Conservation (phyloP, 2,329 filamentous ascomycete genomes). For the Botryotinia calthae region DNA sequence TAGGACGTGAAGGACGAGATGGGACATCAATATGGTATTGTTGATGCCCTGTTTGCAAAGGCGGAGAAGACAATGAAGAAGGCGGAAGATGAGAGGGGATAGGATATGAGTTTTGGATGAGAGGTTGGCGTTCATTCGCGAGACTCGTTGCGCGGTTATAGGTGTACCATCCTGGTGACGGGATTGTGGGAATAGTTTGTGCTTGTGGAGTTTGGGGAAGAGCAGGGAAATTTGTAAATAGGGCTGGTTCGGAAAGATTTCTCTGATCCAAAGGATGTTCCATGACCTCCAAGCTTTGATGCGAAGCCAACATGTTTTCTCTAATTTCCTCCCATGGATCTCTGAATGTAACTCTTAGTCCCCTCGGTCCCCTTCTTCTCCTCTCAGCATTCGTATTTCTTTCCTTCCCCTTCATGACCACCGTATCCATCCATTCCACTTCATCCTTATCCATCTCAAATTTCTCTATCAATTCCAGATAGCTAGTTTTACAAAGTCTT, state of each 20-base stretch:
- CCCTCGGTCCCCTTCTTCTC: background rate
- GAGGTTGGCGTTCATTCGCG: background rate
- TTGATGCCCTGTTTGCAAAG: background rate
- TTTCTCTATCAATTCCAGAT: background rate
- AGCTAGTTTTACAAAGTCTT: background rate
- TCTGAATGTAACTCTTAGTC: slow-evolving; percentile 1
- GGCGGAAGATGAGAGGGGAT: background rate
- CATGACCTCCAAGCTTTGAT: background rate
- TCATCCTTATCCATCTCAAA: background rate
- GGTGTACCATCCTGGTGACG: background rate
- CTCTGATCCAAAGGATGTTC: background rate
- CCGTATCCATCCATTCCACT: background rate
- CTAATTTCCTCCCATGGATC: slow-evolving; percentile 1
- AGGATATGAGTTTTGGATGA: background rate
- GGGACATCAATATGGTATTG: background rate
- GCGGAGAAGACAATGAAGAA: background rate
- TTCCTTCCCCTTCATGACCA: background rate
- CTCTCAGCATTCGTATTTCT: background rate
- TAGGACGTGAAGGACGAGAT: background rate
- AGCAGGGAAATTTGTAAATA: background rate
- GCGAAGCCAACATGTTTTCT: no score
- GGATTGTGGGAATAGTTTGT: background rate
- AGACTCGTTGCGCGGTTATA: background rate
- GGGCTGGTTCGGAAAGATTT: background rate
- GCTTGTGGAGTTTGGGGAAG: background rate